Conservation (phyloP, 495 filamentous ascomycete species). For the Arthonia radiata region DNA sequence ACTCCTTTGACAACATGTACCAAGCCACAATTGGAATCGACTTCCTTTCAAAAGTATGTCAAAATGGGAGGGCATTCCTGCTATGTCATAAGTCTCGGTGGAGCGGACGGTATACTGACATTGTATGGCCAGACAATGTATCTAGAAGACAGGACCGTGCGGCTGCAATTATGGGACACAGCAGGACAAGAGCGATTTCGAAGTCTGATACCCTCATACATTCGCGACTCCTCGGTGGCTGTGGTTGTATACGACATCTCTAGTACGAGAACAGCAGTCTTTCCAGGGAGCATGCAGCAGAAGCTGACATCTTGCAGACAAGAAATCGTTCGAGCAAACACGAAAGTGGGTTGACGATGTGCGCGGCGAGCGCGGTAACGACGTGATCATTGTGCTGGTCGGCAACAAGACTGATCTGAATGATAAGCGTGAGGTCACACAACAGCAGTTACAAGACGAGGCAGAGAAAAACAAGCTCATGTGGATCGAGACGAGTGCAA, state of each 20-base stretch:
- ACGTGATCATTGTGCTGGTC: conserved; percentile 94
- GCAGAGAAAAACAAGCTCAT: conserved; percentile 92
- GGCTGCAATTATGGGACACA: conserved; percentile 94
- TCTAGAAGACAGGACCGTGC: conserved; percentile 94
- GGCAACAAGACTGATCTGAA: conserved; percentile 98
- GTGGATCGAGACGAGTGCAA: conserved; percentile 97
- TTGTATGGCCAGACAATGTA: conserved; percentile 99
- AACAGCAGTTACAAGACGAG: conserved; percentile 85
- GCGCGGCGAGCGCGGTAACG: conserved; percentile 81
- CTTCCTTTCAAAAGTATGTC: conserved; percentile 76
- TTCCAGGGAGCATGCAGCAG: too few relatives aligned
- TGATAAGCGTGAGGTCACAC: conserved; percentile 91
- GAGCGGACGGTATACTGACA: conserved; percentile 4
- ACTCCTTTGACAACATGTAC: conserved; percentile 99
- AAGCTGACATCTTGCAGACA: conserved; percentile 23
- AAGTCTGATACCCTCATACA: conserved; percentile 90
- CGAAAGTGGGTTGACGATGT: conserved; percentile 99
- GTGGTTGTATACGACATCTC: conserved; percentile 98
- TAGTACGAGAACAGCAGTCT: too few relatives aligned
- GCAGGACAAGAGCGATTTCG: conserved; percentile 94
- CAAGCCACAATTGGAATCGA: conserved; percentile 98
- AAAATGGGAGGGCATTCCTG: conserved; percentile 1
- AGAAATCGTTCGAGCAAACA: conserved; percentile 91
- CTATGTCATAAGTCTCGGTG: neutral
- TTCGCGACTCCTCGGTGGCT: conserved; percentile 86